These are phyloP conservation scores for Dissophora globulifera DNA, from an alignment of 192 early-diverging fungal genomes.

Conservation along the genomic window DNA sequence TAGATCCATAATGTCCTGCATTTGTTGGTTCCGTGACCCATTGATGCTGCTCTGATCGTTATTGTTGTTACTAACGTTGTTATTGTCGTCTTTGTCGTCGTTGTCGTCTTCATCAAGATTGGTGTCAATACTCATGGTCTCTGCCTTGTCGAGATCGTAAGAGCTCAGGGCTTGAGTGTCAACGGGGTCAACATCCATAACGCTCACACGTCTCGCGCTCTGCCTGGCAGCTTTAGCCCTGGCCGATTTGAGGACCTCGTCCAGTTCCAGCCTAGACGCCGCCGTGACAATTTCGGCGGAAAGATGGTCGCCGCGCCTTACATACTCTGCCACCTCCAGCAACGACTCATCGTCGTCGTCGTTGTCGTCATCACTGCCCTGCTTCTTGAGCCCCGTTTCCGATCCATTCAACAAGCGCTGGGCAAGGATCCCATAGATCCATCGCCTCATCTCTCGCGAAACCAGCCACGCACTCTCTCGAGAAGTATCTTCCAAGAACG, in stretches of 20 bases:
- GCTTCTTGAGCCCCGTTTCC: neutral
- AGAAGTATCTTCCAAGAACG: slow-evolving; percentile 60
- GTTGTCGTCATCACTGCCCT: neutral
- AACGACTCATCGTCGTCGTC: neutral
- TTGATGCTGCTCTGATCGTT: neutral
- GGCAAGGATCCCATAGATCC: slow-evolving; percentile 52
- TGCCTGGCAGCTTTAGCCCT: neutral
- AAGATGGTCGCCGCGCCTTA: slow-evolving; percentile 56
- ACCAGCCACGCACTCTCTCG: slow-evolving; percentile 52
- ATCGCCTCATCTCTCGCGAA: slow-evolving; percentile 54
- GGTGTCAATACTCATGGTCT: slow-evolving; percentile 5
- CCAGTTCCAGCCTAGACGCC: slow-evolving; percentile 28
- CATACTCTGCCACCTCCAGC: slow-evolving; percentile 53
- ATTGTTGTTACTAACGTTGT: no score
- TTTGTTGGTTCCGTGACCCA: no score
- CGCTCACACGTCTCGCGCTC: slow-evolving; percentile 8
- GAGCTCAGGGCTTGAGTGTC: neutral
- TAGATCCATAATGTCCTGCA: neutral
- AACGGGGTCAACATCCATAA: slow-evolving; percentile 15
- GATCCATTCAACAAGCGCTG: neutral
- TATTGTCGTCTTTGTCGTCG: no score
- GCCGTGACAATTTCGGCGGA: slow-evolving; percentile 40
- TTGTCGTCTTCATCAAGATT: neutral
- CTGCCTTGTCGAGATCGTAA: slow-evolving; percentile 1
- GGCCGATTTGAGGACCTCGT: slow-evolving; percentile 18